Conservation (phyloP, 2,329 filamentous ascomycete species). For the Phialocephala sp. region DNA sequence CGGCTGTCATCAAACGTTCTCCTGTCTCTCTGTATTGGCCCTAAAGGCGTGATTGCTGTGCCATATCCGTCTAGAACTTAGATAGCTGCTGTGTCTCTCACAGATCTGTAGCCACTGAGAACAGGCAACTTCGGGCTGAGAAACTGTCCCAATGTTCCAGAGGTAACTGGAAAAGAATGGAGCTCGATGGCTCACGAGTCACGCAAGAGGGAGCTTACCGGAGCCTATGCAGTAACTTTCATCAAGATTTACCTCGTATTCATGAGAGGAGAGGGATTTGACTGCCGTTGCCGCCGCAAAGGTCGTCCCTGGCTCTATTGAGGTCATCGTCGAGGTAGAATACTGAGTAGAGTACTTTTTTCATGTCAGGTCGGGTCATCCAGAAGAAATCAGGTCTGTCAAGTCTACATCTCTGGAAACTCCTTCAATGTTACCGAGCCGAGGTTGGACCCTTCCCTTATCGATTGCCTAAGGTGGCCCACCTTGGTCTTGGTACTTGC, state of each 20-base stretch:
- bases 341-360: not conserved
- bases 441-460: not conserved
- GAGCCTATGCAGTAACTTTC: conserved; percentile 70
- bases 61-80: too few relatives aligned
- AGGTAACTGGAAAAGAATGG: not conserved
- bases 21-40: too few relatives aligned
- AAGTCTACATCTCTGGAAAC: too few relatives aligned
- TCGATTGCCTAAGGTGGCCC: not conserved
- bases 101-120: too few relatives aligned
- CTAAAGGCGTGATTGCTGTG: too few relatives aligned
- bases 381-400: too few relatives aligned
- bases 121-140: too few relatives aligned
- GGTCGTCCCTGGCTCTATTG: conserved; percentile 28
- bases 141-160: too few relatives aligned
- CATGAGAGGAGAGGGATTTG: conserved; percentile 56
- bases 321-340: conserved; percentile 2
- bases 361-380: too few relatives aligned
- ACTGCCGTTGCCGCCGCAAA: conserved; percentile 56
- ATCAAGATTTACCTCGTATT: conserved; percentile 54
- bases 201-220: conserved; percentile 48
- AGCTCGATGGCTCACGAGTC: not conserved
- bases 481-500: not conserved
- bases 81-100: too few relatives aligned
- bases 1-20: too few relatives aligned
- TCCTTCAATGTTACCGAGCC: not conserved